Percentiles rank a stretch among this genome's conserved stretches.
Conservation (phyloP, 2,329 filamentous ascomycete genomes). For the Zasmidium citrigriseum region DNA sequence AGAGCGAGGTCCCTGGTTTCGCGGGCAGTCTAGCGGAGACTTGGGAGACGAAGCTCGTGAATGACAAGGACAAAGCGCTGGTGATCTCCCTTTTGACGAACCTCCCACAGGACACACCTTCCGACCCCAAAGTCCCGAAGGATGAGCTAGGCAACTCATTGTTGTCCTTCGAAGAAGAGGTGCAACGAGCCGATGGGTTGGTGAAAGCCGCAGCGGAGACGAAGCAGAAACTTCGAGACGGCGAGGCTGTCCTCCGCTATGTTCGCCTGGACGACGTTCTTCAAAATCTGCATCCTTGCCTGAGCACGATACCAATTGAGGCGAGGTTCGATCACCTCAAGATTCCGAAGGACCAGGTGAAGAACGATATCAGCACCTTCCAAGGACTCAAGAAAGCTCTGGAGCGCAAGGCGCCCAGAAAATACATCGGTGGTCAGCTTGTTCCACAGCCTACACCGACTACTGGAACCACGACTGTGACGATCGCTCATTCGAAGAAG, state of each 20-base stretch:
- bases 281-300: conserved; percentile 14
- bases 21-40: conserved; percentile 21
- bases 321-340: conserved; percentile 18
- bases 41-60: conserved; percentile 25
- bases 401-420: conserved; percentile 9
- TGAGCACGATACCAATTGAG: conserved; percentile 14
- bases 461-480: neutral
- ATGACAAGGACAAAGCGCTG: conserved; percentile 8
- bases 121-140: conserved; percentile 3
- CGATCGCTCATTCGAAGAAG: conserved; percentile 4
- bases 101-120: conserved; percentile 8
- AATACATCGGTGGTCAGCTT: conserved; percentile 14
- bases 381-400: conserved; percentile 6
- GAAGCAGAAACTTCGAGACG: conserved; percentile 17
- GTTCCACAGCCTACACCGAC: neutral
- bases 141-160: conserved; percentile 9
- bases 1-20: conserved; percentile 21
- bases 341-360: conserved; percentile 1
- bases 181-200: conserved; percentile 7
- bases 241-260: conserved; percentile 19
- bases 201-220: conserved; percentile 14
- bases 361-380: conserved; percentile 13
- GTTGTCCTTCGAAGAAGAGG: conserved; percentile 18
- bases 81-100: conserved; percentile 17
- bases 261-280: conserved; percentile 23